Evolutionary conservation across 495 filamentous ascomycete genomes (phyloP).

Genomic region (Penicillium roqueforti): DNA sequence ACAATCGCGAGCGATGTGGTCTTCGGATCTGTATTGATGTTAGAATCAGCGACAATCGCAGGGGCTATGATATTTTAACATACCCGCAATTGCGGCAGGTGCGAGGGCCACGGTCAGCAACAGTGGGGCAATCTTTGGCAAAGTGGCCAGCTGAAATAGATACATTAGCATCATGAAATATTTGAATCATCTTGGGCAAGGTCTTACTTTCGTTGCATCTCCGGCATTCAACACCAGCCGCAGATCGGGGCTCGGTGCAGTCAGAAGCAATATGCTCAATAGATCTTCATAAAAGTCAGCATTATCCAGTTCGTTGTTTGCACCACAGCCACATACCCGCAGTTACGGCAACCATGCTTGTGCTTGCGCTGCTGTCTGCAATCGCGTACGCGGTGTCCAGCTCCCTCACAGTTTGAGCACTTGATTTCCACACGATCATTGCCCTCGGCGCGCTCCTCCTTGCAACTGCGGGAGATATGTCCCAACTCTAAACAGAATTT

Average conservation of each 20-base stretch:
- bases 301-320: background rate
- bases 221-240: conserved; percentile 73
- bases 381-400: conserved; percentile 66
- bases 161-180: conserved; percentile 11
- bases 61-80: conserved; percentile 8
- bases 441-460: conserved; percentile 50
- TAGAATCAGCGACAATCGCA: conserved; percentile 5
- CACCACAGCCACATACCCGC: conserved; percentile 51
- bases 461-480: conserved; percentile 64
- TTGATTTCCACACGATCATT: conserved; percentile 50
- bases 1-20: conserved; percentile 55
- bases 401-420: conserved; percentile 71
- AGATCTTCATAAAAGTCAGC: conserved; percentile 34
- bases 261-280: conserved; percentile 57
- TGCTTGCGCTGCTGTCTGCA: conserved; percentile 61
- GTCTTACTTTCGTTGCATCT: conserved; percentile 63
- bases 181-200: background rate
- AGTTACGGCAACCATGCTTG: conserved; percentile 75
- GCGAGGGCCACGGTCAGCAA: conserved; percentile 34
- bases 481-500: conserved; percentile 55
- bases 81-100: conserved; percentile 65
- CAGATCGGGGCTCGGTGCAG: conserved; percentile 67
- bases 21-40: conserved; percentile 36
- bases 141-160: conserved; percentile 67
- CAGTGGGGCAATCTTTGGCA: conserved; percentile 72